Evolutionary conservation across 179 eudicot genomes (phyloP).

Genomic region (Drosera spatulata): DNA sequence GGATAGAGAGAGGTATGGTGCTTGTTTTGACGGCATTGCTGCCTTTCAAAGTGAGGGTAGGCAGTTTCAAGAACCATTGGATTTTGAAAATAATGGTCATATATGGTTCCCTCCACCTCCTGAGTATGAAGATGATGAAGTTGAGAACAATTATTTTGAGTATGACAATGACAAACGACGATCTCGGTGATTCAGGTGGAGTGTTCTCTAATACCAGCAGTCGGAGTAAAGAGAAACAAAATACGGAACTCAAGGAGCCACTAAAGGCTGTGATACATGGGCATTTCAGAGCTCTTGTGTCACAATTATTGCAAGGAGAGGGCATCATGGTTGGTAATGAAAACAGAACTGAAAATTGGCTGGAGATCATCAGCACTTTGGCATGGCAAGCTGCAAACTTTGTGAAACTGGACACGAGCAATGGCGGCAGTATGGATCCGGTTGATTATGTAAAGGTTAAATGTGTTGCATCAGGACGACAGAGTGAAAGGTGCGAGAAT

Average conservation of each 20-base stretch:
- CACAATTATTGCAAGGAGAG: constrained; percentile 77
- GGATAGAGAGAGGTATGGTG: constrained; percentile 22
- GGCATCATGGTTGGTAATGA: constrained; percentile 46
- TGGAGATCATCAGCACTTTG: constrained; percentile 56
- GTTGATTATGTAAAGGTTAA: constrained; percentile 83
- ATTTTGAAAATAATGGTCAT: constrained; percentile 62
- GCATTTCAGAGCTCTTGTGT: constrained; percentile 97
- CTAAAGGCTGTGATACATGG: constrained; percentile 56
- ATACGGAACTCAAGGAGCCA: constrained; percentile 44
- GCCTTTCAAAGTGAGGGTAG: constrained; percentile 16
- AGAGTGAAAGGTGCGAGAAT: constrained; percentile 59
- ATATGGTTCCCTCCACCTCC: constrained; percentile 96
- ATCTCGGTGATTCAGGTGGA: constrained; percentile 46
- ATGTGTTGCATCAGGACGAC: constrained; percentile 89
- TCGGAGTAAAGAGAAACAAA: constrained; percentile 39
- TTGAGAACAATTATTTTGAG: constrained; percentile 42
- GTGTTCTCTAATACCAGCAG: constrained; percentile 35
- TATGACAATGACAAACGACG: constrained; percentile 86
- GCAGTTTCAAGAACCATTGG: constrained; percentile 42
- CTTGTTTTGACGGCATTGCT: constrained; percentile 24
- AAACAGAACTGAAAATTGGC: constrained; percentile 48
- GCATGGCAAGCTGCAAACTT: constrained; percentile 98
- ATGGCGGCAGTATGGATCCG: constrained; percentile 99
- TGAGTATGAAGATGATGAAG: constrained; percentile 60
- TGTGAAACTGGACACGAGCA: constrained; percentile 87